phyloP scores from a whole-genome alignment of 768 basidiomycete species.

The Mycena floridula region DNA sequence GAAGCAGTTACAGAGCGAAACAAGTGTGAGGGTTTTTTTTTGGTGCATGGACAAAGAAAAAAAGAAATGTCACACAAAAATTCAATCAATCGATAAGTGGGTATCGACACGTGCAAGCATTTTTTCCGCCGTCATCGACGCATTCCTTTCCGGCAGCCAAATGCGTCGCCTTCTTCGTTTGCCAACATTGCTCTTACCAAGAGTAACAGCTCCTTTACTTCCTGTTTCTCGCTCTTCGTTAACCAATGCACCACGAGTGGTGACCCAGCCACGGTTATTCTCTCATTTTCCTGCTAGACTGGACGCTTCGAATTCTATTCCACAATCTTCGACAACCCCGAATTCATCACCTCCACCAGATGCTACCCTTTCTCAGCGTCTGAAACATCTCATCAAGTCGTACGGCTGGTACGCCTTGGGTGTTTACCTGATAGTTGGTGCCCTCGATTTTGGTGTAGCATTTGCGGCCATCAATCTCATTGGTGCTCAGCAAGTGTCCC shows the following conservation, averaged over 20 bases:
- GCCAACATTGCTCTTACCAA: constrained; percentile 38
- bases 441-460: constrained; percentile 78
- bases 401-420: constrained; percentile 97
- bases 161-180: constrained; percentile 39
- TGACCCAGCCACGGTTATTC: constrained; percentile 39
- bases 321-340: constrained; percentile 21
- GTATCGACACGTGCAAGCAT: too few relatives aligned
- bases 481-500: constrained; percentile 86
- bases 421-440: constrained; percentile 71
- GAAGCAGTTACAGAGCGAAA: too few relatives aligned
- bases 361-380: constrained; percentile 57
- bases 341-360: constrained; percentile 36
- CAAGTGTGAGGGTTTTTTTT: too few relatives aligned
- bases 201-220: constrained; percentile 43
- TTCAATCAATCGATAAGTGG: too few relatives aligned
- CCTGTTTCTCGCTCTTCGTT: constrained; percentile 30
- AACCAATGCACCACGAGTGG: constrained; percentile 20
- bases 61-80: too few relatives aligned
- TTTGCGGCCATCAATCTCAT: constrained; percentile 82
- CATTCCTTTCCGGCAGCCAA: too few relatives aligned
- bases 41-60: too few relatives aligned
- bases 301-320: constrained; percentile 29
- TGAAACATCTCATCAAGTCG: constrained; percentile 80
- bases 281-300: constrained; percentile 43
- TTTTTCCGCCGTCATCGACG: too few relatives aligned